Evolutionary conservation across 2,329 filamentous ascomycete species (phyloP), one percentile per base, ranked within the genome.

Genomic region (Sarocladium strictum): DNA sequence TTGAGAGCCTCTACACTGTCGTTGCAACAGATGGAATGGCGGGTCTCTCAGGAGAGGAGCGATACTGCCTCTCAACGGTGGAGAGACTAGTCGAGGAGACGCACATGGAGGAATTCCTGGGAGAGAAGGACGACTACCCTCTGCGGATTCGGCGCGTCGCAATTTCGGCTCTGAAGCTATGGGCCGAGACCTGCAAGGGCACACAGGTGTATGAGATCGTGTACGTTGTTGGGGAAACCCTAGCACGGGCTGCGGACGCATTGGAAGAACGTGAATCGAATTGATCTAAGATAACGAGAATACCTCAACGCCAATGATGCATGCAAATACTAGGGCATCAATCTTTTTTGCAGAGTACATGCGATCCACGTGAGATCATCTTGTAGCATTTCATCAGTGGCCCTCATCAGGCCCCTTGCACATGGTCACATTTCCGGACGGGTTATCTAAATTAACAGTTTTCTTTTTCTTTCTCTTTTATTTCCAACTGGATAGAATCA

Each of bases 131-230:
- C 21, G 53, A 58, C n/a, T 60, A 61, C 27, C 49, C 60, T 2
- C 35, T 38, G 12, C 57, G 60, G 7, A 58, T 62, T 14, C 54
- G 58, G 21, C 57, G 60, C 1, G 58, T 63, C 43, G 43, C 43
- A 3, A 47, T 47, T 11, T 27, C 43, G 3, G 21, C 43, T 56
- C 57, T 64, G 9, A 61, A 57, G 26, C 52, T 69, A 21, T 70
- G 67, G 67, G 62, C 64, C 2, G 56, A 60, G 24, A 61, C 67
- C 7, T 64, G 65, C 52, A 63, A 65, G 40, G 67, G 66, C 1
- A 57, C 60, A 11, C 63, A 64, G 24, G 58, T 63, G 14, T 61
- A 63, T 29, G 62, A 64, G 57, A 64, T 65, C 49, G 62, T 63
- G 15, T 57, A 61, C 41, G 55, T 61, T 3, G 58, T 64, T 17